phyloP scores from a whole-genome alignment of 768 basidiomycete genomes.

The Tubosaeta sp. region DNA sequence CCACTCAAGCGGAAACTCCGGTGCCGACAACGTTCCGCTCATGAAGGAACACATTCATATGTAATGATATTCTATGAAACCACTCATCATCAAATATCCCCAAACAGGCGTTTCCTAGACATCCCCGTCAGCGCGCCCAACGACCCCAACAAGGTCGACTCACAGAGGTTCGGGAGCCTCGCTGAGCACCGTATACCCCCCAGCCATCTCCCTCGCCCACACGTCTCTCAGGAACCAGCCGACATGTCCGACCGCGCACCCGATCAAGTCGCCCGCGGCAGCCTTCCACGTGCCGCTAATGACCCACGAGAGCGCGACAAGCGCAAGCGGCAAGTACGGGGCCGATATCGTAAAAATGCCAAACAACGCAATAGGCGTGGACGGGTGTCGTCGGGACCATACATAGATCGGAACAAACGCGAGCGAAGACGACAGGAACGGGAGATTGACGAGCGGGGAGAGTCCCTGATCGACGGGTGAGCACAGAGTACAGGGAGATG shows the following conservation, averaged over 20 bases:
- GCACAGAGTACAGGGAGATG: background rate
- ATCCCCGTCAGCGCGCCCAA: slow-evolving; percentile 1
- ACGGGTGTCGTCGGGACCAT: slow-evolving; percentile 93
- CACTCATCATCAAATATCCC: slow-evolving; percentile 44
- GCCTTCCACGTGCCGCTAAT: slow-evolving; percentile 81
- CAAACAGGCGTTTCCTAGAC: slow-evolving; percentile 61
- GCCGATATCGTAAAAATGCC: slow-evolving; percentile 93
- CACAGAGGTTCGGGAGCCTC: slow-evolving; percentile 69
- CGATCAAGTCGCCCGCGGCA: slow-evolving; percentile 75
- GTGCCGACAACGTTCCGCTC: background rate
- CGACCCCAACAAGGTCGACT: slow-evolving; percentile 29
- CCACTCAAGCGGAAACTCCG: background rate
- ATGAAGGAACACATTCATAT: background rate
- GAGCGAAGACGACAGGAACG: slow-evolving; percentile 88
- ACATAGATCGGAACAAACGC: slow-evolving; percentile 96
- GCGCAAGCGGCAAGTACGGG: slow-evolving; percentile 89
- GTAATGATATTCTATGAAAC: too few species aligned
- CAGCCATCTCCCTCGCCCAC: slow-evolving; percentile 84
- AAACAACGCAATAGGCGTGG: slow-evolving; percentile 93
- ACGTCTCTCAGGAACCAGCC: slow-evolving; percentile 85
- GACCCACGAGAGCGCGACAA: slow-evolving; percentile 84
- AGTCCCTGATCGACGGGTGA: slow-evolving; percentile 46
- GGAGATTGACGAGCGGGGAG: slow-evolving; percentile 85
- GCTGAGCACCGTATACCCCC: slow-evolving; percentile 66
- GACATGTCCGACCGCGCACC: slow-evolving; percentile 83